Conservation (phyloP, 176 grass and related monocot species). For the Hsuehochloa calcarea region DNA sequence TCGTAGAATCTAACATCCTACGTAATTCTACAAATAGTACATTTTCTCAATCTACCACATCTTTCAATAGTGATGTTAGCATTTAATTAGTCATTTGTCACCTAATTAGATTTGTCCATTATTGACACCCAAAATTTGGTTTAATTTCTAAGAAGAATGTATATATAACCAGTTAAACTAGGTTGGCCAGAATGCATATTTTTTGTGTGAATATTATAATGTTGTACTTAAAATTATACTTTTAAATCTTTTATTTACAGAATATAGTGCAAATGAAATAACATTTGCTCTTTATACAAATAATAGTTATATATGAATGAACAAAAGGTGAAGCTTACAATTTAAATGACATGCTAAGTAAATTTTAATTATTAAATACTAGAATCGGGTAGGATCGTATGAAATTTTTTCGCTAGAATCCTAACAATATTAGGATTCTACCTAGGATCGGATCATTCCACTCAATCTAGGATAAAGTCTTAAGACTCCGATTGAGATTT, state of each 20-base stretch:
- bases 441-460: no score
- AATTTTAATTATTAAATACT: background rate
- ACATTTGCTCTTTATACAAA: background rate
- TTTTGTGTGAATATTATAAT: background rate
- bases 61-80: background rate
- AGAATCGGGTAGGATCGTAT: background rate
- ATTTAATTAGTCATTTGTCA: background rate
- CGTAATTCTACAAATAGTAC: no score
- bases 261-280: background rate
- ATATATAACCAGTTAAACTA: no score
- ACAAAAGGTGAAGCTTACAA: background rate
- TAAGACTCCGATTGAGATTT: no score
- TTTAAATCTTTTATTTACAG: background rate
- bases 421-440: no score
- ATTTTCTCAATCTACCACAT: no score
- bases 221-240: background rate
- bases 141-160: no score
- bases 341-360: background rate
- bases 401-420: no score
- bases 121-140: background rate
- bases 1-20: no score
- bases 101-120: no score
- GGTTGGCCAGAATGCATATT: background rate
- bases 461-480: no score
- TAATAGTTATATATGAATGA: background rate